These are phyloP conservation scores for Verticillium isaacii DNA, from an alignment of 2,329 filamentous ascomycete species.

Conservation along the genomic window DNA sequence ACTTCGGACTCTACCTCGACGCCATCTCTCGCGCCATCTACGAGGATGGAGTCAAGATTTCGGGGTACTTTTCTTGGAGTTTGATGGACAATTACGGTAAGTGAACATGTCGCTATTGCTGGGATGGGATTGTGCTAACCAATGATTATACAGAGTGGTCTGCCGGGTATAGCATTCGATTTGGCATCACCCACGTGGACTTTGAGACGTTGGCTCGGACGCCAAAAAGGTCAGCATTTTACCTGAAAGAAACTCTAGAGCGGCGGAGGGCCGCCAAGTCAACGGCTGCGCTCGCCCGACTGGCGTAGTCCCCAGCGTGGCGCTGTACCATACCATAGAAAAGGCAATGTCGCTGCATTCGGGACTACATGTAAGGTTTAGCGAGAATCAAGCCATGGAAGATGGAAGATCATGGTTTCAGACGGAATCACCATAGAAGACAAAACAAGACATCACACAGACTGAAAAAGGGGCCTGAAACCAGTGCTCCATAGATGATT, in stretches of 20 bases:
- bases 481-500: background rate
- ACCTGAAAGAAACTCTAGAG: conserved; percentile 13
- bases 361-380: too few species aligned
- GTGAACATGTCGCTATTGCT: background rate
- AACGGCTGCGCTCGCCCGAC: background rate
- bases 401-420: too few species aligned
- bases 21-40: conserved; percentile 70
- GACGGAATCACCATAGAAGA: too few species aligned
- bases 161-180: conserved; percentile 84
- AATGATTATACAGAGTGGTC: conserved; percentile 56
- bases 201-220: conserved; percentile 72
- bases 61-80: conserved; percentile 81
- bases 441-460: too few species aligned
- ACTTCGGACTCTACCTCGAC: conserved; percentile 71
- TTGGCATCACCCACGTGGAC: conserved; percentile 80
- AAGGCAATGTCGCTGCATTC: too few species aligned
- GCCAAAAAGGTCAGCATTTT: conserved; percentile 58
- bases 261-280: background rate
- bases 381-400: too few species aligned
- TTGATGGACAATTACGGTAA: conserved; percentile 77
- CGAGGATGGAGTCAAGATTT: conserved; percentile 72
- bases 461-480: background rate
- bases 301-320: background rate
- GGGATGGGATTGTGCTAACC: background rate
- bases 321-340: too few species aligned